A percentile compares a stretch with the other conserved stretches of the same genome.
Evolutionary conservation across 139 green algal species (phyloP).

Genomic region (Choricystis sp.): DNA sequence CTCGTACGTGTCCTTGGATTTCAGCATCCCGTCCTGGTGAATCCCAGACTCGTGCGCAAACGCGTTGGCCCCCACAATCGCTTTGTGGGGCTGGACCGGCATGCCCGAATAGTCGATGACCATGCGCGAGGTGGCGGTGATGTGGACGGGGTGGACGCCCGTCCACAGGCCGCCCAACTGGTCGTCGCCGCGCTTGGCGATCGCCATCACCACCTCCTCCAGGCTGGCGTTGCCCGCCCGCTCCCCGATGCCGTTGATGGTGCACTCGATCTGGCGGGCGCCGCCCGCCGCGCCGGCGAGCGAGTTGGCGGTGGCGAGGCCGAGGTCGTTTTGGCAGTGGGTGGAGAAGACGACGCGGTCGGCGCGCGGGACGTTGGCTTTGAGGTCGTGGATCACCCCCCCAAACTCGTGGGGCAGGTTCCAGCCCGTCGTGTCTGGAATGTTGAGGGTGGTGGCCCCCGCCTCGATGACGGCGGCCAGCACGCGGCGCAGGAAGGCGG

Average conservation of each 20-base stretch:
- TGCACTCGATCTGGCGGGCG: constrained; percentile 79
- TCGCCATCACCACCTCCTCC: constrained; percentile 92
- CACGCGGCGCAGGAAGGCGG: constrained; percentile 82
- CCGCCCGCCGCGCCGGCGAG: constrained; percentile 49
- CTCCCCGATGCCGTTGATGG: constrained; percentile 99
- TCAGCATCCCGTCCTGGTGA: constrained; percentile 85
- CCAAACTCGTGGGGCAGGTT: constrained; percentile 92
- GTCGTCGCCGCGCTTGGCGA: constrained; percentile 49
- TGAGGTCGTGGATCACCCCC: constrained; percentile 69
- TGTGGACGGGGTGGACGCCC: constrained; percentile 79
- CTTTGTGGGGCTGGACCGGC: constrained; percentile 95
- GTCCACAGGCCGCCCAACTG: constrained; percentile 78
- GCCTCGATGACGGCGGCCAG: constrained; percentile 79
- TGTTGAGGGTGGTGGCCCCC: constrained; percentile 97
- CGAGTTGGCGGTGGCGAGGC: constrained; percentile 88
- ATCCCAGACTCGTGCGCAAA: constrained; percentile 95
- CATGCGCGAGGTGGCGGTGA: constrained; percentile 75
- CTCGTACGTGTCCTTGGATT: constrained; percentile 76
- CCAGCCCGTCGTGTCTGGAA: constrained; percentile 92
- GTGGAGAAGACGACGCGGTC: constrained; percentile 83
- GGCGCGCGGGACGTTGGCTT: constrained; percentile 67
- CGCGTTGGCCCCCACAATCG: constrained; percentile 97
- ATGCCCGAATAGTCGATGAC: constrained; percentile 82
- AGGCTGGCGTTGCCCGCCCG: constrained; percentile 88
- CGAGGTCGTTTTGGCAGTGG: constrained; percentile 98